Conservation (phyloP, 202 grass and related monocot genomes). For the Eragrostis tef region DNA sequence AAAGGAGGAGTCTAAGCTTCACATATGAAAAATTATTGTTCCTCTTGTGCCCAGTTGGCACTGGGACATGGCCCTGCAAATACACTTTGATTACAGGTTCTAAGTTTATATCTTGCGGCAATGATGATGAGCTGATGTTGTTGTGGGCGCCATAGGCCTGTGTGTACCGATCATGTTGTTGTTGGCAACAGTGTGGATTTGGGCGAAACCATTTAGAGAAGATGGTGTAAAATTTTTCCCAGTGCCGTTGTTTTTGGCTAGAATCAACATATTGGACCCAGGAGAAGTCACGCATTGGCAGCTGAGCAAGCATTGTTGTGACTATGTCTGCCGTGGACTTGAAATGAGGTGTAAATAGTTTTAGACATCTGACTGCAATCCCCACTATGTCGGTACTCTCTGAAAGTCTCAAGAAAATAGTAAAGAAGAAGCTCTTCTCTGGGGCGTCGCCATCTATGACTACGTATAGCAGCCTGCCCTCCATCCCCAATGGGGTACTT, state of each 20-base stretch:
- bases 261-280: background rate
- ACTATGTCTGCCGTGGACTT: constrained; percentile 8
- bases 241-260: background rate
- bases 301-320: background rate
- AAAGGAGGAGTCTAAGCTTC: too few species aligned
- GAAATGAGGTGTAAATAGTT: background rate
- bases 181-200: constrained; percentile 9
- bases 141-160: too few species aligned
- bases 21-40: too few species aligned
- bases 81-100: background rate
- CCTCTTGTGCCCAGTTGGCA: too few species aligned
- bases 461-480: background rate
- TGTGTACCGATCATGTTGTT: background rate
- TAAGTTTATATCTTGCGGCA: too few species aligned
- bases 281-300: background rate
- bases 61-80: background rate
- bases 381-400: constrained; percentile 26
- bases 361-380: background rate
- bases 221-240: background rate
- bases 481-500: too few species aligned
- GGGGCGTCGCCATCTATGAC: background rate
- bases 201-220: constrained; percentile 19
- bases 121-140: too few species aligned
- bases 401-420: background rate
- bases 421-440: background rate